phyloP scores from a whole-genome alignment of 2,329 filamentous ascomycete species.

The Leptographium radiaticola region DNA sequence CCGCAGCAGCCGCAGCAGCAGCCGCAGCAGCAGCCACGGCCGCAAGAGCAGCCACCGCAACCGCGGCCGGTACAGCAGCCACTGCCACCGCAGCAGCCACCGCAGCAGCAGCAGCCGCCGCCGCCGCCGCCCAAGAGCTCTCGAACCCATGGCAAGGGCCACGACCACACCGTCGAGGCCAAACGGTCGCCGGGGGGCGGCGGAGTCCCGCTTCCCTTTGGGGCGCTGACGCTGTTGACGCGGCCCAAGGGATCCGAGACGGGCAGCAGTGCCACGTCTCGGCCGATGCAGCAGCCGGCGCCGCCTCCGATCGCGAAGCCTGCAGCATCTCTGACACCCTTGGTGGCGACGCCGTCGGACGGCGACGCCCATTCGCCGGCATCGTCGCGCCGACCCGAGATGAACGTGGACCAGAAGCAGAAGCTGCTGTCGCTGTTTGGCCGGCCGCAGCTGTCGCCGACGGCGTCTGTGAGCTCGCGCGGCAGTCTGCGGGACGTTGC shows the following conservation, averaged over 20 bases:
- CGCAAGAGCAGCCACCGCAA: constrained; percentile 2
- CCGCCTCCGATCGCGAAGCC: background rate
- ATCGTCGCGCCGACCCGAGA: constrained; percentile 14
- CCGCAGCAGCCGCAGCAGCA: background rate
- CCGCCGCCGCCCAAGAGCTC: constrained; percentile 10
- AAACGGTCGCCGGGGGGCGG: constrained; percentile 17
- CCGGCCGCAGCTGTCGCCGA: constrained; percentile 23
- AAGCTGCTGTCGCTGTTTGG: constrained; percentile 50
- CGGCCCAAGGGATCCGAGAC: constrained; percentile 17
- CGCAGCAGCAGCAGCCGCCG: background rate
- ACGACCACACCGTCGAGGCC: constrained; percentile 15
- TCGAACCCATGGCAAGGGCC: background rate
- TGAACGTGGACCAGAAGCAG: constrained; percentile 28
- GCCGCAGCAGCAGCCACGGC: background rate
- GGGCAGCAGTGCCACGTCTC: background rate
- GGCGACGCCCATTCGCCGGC: background rate
- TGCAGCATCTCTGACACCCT: background rate
- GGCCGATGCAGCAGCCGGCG: background rate
- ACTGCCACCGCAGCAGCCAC: background rate
- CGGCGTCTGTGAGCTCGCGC: constrained; percentile 5
- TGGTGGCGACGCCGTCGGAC: background rate
- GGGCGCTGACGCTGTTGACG: constrained; percentile 24
- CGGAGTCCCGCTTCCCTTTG: constrained; percentile 23
- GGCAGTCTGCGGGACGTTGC: background rate
- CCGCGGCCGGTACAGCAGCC: constrained; percentile 17